phyloP scores from a whole-genome alignment of 1,284 basidiomycete species.

The Tylopilus sp. region DNA sequence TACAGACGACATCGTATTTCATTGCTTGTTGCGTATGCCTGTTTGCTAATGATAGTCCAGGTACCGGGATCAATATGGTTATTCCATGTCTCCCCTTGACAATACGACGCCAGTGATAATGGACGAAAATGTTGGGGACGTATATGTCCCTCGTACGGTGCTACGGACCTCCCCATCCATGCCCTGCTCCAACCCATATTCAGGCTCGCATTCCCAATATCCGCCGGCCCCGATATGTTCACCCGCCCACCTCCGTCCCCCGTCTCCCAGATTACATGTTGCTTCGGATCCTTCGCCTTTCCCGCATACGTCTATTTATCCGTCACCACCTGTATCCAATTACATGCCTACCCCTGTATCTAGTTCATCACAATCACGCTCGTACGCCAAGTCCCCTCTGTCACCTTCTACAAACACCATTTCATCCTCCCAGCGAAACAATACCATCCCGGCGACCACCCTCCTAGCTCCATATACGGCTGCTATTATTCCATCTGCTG shows the following conservation, averaged over 20 bases:
- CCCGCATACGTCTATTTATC: conserved; percentile 28
- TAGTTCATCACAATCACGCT: conserved; percentile 33
- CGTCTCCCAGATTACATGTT: conserved; percentile 30
- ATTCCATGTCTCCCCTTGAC: conserved; percentile 33
- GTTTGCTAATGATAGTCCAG: conserved; percentile 26
- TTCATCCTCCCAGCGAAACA: conserved; percentile 36
- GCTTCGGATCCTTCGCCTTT: conserved; percentile 30
- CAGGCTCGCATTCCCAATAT: conserved; percentile 5
- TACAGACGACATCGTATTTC: conserved; percentile 13
- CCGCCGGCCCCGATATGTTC: conserved; percentile 17
- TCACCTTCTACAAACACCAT: conserved; percentile 32
- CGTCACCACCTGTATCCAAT: conserved; percentile 30
- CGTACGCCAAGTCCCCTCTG: conserved; percentile 36
- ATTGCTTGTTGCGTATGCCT: conserved; percentile 11
- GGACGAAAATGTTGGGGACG: conserved; percentile 21
- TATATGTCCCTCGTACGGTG: conserved; percentile 24
- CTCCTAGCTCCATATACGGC: conserved; percentile 58
- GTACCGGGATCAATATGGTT: conserved; percentile 30
- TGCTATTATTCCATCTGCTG: conserved; percentile 55
- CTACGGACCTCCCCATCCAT: conserved; percentile 16
- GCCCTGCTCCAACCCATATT: conserved; percentile 9
- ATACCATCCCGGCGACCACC: conserved; percentile 44
- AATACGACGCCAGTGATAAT: conserved; percentile 30
- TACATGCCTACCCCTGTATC: conserved; percentile 23
- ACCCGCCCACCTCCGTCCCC: conserved; percentile 28